Base-by-base conservation (phyloP, 495 filamentous ascomycete genomes). In the Rusavskia elegans region DNA sequence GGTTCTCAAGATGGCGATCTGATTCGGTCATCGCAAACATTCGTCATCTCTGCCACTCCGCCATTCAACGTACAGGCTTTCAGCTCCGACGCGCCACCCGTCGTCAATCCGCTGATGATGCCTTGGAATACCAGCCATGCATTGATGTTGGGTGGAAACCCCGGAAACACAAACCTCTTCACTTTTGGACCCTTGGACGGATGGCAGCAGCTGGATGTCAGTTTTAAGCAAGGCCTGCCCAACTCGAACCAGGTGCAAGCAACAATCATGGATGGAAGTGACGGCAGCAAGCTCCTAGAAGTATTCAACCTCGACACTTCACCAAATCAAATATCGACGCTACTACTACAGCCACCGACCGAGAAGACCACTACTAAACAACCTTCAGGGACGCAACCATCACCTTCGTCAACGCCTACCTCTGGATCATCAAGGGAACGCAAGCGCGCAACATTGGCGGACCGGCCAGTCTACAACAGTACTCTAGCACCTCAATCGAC, bases 281-380 rank as follows among this genome's bases (percentile, higher is more conserved):
- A 94, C 60, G 86, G 80, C 5, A 88, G 84, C 65, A 92, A 88
- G 62, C 72, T 87, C n/a, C 69, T 97, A 13, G 77, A 89, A 56
- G 77, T 77, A 1, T 97, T 89, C 62, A 79, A 95, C 60, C 78
- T 90, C 73, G 75, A 69, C 13, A 70, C 70, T 11, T 80, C 78
- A 3, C 89, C 93, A n/a, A 92, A 95, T 62, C 61, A 69, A 9
- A 84, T 96, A 41, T 76, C 77, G 19, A 79, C 81, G 49, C 73
- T 78, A 5, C 74, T 81, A 8, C 59, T 94, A 14, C 55, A 81
- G 57, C 62, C 68, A 53, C 54, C 80, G 57, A 59, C 62, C 11
- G 56, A 69, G 2, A 46, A 2, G 11, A 52, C 66, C 6, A 62
- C 61, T 23, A 45, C 51, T 5, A 53, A 46, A 19, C 32, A 51